These are phyloP conservation scores for Allium cepa DNA, from an alignment of 106 monocot genomes.

Conservation along the genomic window DNA sequence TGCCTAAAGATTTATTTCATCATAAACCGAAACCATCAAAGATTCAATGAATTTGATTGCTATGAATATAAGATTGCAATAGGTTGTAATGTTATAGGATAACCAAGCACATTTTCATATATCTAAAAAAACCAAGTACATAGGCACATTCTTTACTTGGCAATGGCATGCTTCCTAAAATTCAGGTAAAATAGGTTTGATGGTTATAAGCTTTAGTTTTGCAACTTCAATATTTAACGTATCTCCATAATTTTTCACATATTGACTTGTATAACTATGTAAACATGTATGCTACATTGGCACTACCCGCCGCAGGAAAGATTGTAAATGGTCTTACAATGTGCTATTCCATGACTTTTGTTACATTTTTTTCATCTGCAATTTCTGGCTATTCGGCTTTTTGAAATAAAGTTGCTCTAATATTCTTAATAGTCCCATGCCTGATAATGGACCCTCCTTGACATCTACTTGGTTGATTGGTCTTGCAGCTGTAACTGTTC, in stretches of 20 bases:
- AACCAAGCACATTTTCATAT: no score
- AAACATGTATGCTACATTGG: conserved; percentile 63
- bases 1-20: no score
- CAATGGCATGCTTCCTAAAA: conserved; percentile 75
- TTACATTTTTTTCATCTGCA: conserved; percentile 54
- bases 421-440: conserved; percentile 55
- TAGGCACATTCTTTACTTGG: conserved; percentile 54
- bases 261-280: no score
- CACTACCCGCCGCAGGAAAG: conserved; percentile 68
- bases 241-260: no score
- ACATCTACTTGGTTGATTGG: conserved; percentile 75
- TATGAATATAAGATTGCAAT: no score
- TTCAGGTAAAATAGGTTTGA: no score
- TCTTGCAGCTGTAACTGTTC: conserved; percentile 48
- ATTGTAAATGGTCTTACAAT: conserved; percentile 65
- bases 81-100: no score
- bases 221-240: no score
- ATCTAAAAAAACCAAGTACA: no score
- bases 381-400: conserved; percentile 69
- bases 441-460: conserved; percentile 48
- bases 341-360: conserved; percentile 53
- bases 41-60: no score
- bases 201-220: no score
- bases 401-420: conserved; percentile 53
- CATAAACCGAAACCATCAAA: no score